phyloP scores from a whole-genome alignment of 1,284 basidiomycete species.

The Meripilus lineatus region DNA sequence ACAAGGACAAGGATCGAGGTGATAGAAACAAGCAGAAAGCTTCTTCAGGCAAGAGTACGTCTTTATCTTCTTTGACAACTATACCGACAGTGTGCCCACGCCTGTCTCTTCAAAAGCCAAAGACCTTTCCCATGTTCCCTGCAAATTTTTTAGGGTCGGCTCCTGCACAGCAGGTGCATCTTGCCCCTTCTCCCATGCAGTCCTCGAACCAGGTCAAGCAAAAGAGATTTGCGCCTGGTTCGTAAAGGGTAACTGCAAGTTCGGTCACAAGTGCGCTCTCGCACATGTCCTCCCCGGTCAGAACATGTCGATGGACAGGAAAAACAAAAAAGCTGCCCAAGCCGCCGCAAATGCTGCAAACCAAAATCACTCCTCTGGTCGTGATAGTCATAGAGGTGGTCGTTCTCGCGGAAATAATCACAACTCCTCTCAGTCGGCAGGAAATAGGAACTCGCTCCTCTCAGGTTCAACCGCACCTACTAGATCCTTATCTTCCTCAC shows the following conservation, averaged over 20 bases:
- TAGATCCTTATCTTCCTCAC: slow-evolving; percentile 40
- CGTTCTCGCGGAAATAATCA: slow-evolving; percentile 13
- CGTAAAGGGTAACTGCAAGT: slow-evolving; percentile 94
- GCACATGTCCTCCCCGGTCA: slow-evolving; percentile 81
- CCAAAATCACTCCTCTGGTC: slow-evolving; percentile 19
- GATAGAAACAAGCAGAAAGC: slow-evolving; percentile 30
- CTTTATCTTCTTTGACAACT: slow-evolving; percentile 1
- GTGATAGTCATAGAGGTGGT: slow-evolving; percentile 23
- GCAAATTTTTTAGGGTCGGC: slow-evolving; percentile 96
- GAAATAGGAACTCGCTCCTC: slow-evolving; percentile 43
- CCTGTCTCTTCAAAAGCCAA: slow-evolving; percentile 45
- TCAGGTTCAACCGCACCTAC: slow-evolving; percentile 49
- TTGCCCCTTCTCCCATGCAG: slow-evolving; percentile 88
- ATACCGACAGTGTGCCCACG: background rate
- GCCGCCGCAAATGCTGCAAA: slow-evolving; percentile 49
- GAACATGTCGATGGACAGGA: slow-evolving; percentile 91
- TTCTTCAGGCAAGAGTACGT: slow-evolving; percentile 33
- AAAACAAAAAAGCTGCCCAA: slow-evolving; percentile 97
- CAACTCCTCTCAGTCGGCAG: slow-evolving; percentile 18
- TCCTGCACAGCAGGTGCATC: slow-evolving; percentile 92
- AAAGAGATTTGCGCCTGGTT: slow-evolving; percentile 97
- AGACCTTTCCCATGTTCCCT: slow-evolving; percentile 94
- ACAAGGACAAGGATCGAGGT: slow-evolving; percentile 30
- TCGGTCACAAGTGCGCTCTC: slow-evolving; percentile 94
- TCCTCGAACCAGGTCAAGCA: slow-evolving; percentile 67